Conservation (phyloP, 2,329 filamentous ascomycete species). For the Trichoderma sp. region DNA sequence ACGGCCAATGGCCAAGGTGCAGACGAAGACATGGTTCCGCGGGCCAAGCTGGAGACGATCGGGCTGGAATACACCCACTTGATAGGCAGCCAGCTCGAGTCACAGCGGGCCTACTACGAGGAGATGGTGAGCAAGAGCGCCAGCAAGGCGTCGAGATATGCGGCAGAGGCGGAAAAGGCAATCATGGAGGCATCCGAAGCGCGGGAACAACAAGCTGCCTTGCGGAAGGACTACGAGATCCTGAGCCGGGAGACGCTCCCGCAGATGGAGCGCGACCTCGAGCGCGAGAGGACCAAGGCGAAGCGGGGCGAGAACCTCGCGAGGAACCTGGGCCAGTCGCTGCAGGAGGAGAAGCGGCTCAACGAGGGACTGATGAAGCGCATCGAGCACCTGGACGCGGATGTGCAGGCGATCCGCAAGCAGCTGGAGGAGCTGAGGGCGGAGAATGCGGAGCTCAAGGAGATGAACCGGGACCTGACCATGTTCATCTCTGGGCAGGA, state of each 20-base stretch:
- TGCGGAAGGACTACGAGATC: constrained; percentile 53
- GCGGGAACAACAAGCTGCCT: constrained; percentile 50
- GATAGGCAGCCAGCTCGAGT: constrained; percentile 88
- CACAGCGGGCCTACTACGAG: constrained; percentile 90
- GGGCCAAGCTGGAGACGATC: constrained; percentile 72
- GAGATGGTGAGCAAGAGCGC: constrained; percentile 86
- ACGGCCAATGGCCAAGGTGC: constrained; percentile 30
- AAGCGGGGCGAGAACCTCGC: constrained; percentile 75
- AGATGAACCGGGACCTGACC: constrained; percentile 82
- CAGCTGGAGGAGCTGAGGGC: constrained; percentile 59
- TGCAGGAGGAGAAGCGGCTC: constrained; percentile 85
- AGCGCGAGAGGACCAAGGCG: constrained; percentile 67
- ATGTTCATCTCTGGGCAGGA: constrained; percentile 87
- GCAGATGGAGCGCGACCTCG: constrained; percentile 71
- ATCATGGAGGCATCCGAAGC: constrained; percentile 53
- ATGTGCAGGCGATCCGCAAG: constrained; percentile 59
- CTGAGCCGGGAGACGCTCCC: constrained; percentile 62
- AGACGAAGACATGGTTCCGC: constrained; percentile 69
- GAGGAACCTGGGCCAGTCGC: constrained; percentile 70
- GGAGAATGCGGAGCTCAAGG: constrained; percentile 73
- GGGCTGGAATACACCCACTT: constrained; percentile 94
- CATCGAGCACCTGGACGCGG: constrained; percentile 72
- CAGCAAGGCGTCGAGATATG: constrained; percentile 81
- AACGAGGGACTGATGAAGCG: constrained; percentile 78
- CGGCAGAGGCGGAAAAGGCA: constrained; percentile 66